A percentile compares a stretch with the other conserved stretches of the same genome.
These are phyloP conservation scores for Fomitiporia mediterranea DNA, from an alignment of 1,284 basidiomycete genomes.

Conservation along the genomic window DNA sequence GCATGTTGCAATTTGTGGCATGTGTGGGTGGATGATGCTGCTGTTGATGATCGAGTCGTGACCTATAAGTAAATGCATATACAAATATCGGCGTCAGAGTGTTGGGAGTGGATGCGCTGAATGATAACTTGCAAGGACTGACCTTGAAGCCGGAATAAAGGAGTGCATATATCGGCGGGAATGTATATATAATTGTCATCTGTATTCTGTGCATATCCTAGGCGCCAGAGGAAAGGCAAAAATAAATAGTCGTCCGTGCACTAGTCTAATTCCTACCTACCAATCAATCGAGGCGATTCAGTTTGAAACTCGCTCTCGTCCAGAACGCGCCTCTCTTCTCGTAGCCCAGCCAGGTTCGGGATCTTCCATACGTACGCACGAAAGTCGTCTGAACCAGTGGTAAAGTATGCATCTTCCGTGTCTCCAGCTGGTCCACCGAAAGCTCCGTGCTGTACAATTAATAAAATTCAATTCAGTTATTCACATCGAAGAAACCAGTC, in stretches of 20 bases:
- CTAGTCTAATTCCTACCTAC: constrained; percentile 30
- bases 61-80: constrained; percentile 34
- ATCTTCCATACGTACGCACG: constrained; percentile 75
- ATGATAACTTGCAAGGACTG: constrained; percentile 18
- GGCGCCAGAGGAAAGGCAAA: neutral
- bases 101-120: neutral
- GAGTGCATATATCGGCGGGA: constrained; percentile 53
- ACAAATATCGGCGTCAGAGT: no score
- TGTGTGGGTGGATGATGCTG: constrained; percentile 63
- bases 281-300: constrained; percentile 32
- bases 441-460: constrained; percentile 54
- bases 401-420: constrained; percentile 55
- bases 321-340: constrained; percentile 40
- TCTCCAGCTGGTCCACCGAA: constrained; percentile 55
- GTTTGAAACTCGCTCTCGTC: constrained; percentile 39
- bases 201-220: constrained; percentile 46
- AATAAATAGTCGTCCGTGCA: neutral
- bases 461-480: constrained; percentile 1
- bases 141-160: constrained; percentile 55
- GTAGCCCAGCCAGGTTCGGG: constrained; percentile 44
- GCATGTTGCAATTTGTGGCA: constrained; percentile 59
- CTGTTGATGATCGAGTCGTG: constrained; percentile 75
- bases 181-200: constrained; percentile 37
- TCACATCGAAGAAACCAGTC: no score
- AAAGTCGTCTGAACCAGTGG: constrained; percentile 77